A percentile compares a stretch with the other conserved stretches of the same genome.
Evolutionary conservation across 2,329 filamentous ascomycete species (phyloP).

Genomic region (Sclerotinia glacialis): DNA sequence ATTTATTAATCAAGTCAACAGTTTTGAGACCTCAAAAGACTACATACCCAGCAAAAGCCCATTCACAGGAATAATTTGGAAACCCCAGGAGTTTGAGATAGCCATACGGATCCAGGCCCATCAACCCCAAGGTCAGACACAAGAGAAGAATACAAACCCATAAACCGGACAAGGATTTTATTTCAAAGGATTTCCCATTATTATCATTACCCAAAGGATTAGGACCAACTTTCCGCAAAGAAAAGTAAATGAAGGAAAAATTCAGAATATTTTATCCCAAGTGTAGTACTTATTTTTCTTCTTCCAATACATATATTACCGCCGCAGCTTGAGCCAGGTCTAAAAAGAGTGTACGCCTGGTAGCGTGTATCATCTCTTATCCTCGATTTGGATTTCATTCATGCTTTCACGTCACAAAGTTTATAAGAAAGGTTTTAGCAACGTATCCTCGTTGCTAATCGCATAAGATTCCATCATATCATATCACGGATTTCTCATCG

Average conservation of each 20-base stretch:
- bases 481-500: constrained; percentile 1
- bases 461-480: constrained; percentile 9
- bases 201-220: constrained; percentile 10
- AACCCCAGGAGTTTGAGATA: constrained; percentile 7
- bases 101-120: constrained; percentile 3
- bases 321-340: constrained; percentile 4
- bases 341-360: not conserved
- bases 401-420: not conserved
- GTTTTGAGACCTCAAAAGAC: constrained; percentile 7
- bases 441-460: constrained; percentile 11
- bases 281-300: constrained; percentile 12
- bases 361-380: constrained; percentile 7
- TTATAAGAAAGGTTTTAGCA: not conserved
- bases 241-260: not conserved
- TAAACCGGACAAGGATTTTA: constrained; percentile 17
- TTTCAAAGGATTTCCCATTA: not conserved
- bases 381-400: constrained; percentile 5
- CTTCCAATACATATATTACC: not conserved
- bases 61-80: constrained; percentile 9
- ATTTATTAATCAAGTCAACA: constrained; percentile 14
- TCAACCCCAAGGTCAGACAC: not conserved
- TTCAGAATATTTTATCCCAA: not conserved
- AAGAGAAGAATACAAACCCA: constrained; percentile 4
- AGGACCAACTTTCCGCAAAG: not conserved
- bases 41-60: not conserved